These are phyloP conservation scores for Persicaria maculosa DNA, from an alignment of 148 eudicot species.

Conservation along the genomic window DNA sequence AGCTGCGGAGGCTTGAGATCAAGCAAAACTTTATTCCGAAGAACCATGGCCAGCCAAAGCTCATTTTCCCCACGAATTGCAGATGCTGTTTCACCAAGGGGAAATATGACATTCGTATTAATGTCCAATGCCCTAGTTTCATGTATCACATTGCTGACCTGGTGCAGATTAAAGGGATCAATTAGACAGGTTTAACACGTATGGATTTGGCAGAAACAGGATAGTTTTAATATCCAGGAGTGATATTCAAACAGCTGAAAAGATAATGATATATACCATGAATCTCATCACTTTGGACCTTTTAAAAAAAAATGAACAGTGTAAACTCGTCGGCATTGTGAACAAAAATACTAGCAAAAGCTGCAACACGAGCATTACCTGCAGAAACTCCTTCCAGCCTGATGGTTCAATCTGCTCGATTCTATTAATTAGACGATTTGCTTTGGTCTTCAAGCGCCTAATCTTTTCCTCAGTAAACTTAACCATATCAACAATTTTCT, in stretches of 20 bases:
- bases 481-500: conserved; percentile 65
- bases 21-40: conserved; percentile 68
- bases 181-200: background rate
- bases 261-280: background rate
- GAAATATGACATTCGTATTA: conserved; percentile 75
- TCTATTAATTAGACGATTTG: conserved; percentile 65
- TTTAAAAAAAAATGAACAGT: background rate
- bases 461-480: conserved; percentile 76
- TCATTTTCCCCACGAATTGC: conserved; percentile 97
- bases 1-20: conserved; percentile 89
- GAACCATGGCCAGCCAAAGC: conserved; percentile 97
- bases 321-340: background rate
- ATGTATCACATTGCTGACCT: conserved; percentile 93
- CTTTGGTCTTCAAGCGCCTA: conserved; percentile 65
- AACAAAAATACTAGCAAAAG: conserved; percentile 9
- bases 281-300: background rate
- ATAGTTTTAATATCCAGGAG: background rate
- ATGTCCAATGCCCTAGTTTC: conserved; percentile 89
- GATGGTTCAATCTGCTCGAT: conserved; percentile 97
- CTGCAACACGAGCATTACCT: conserved; percentile 40
- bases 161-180: conserved; percentile 9
- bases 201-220: background rate
- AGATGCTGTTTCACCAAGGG: conserved; percentile 98
- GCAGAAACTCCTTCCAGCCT: conserved; percentile 98
- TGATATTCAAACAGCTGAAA: background rate